Base-by-base conservation (phyloP, 257 asterid species). In the Nicotiana sylvestris region DNA sequence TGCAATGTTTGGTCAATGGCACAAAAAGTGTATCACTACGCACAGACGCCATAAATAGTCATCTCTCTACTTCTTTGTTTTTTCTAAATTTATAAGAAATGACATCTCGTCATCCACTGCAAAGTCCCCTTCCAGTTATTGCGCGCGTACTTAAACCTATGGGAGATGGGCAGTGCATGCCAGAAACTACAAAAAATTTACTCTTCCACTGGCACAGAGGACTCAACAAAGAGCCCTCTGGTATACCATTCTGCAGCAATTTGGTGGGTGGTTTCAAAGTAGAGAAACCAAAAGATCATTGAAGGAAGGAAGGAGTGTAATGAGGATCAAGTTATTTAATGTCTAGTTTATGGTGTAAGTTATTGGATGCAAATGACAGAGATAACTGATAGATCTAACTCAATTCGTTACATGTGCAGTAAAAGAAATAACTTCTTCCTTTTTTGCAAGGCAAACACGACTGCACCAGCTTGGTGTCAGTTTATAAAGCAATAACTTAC, bases 321-420 rank as follows among this genome's bases (percentile, higher is more conserved):
- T 51, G 27, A 74, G 46, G 64, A 74, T 74, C 80, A 49, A 74
- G 43, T 27, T 6, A 51, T 51, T 51, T 35, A 74, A 12, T 27
- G 80, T 74, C 64, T 51, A 74, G 80, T 51, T 32, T 74, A 49
- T 74, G 62, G n/a, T 74, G 62, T 7, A 33, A 49, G 61, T 49
- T 27, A 51, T 33, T 13, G 39, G 61, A 49, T 32, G 35, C 29
- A 49, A 51, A 74, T 74, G 27, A 32, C 51, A 72, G 80, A 27
- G 39, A 49, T 56, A 74, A 46, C n/a, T 74, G 64, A 74, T 51
- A 15, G 64, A 74, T 74, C 80, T 51, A 21, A 49, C 43, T 74
- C 64, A 49, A 74, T 74, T 51, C 25, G 9, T 49, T 13, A 27
- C 39, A 27, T 65, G 70, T 29, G 43, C 70, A 65, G 61, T 27